Evolutionary conservation across 108 stramenopile genomes (phyloP), one percentile per base, ranked within the genome.

Genomic region (Skeletonema costatum): DNA sequence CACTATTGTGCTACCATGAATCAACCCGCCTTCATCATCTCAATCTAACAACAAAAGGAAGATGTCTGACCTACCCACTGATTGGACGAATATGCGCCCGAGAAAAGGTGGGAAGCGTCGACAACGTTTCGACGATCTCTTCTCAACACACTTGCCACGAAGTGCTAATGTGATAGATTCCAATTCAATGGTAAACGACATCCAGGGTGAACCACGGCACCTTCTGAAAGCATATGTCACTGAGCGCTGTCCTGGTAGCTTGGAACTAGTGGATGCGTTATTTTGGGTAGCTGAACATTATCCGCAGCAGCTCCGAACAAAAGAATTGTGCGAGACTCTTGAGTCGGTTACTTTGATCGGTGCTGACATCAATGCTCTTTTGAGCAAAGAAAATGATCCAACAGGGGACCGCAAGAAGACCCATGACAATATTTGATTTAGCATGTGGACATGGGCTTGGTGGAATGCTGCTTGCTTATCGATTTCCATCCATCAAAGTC

Each of bases 391-490:
- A 19, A 36, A 70, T 19, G 70, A 70, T 13, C 53, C 70, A 25
- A 25, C 36, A 11, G 58, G 70, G 6, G 39, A 29, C 6, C 53
- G 53, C 17, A 51, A 51, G n/a, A 32, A 12, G 53, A 53, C 19
- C 50, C 69, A 70, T 70, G 69, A 58, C 56, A 38, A 56, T 70
- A 32, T 70, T 36, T 38, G 69, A 70, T 58, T 21, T 70, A n/a
- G 69, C 69, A 32, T 70, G 58, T 60, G 70, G 70, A 2, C 70
- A 70, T 5, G 70, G 41, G 12, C 10, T 60, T 0, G 70, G 70
- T 0, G 70, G 70, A 3, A 35, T 60, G 30, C 10, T 70, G 10
- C 56, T 70, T 53, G 38, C 36, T 0, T 70, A 70, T 38, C 70
- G 70, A 21, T 70, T 70, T 8, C 42, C 70, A 17, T 58, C 13